Percentiles rank a stretch among this genome's conserved stretches.
Conservation (phyloP, 768 basidiomycete genomes). For the Mycena olivaceomarginata region DNA sequence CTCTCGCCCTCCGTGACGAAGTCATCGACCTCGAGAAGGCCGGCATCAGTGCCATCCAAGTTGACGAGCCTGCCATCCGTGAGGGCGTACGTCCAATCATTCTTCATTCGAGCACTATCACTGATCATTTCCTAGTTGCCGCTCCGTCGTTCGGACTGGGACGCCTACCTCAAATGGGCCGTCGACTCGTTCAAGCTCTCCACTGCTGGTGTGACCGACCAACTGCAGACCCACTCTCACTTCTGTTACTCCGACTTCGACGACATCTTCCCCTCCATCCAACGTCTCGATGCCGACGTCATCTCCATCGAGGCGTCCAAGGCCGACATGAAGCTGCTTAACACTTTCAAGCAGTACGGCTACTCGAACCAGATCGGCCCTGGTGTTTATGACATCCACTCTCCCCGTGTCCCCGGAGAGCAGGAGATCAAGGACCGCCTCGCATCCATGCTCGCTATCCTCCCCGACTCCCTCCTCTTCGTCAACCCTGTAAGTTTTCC, state of each 20-base stretch:
- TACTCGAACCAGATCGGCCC: slow-evolving; percentile 99
- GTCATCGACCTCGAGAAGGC: slow-evolving; percentile 98
- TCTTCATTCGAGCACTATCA: slow-evolving; percentile 30
- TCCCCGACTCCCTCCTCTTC: slow-evolving; percentile 88
- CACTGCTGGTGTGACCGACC: slow-evolving; percentile 95
- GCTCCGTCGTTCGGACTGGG: slow-evolving; percentile 97
- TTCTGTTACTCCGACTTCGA: slow-evolving; percentile 99
- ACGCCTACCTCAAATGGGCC: slow-evolving; percentile 97
- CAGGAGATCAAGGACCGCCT: slow-evolving; percentile 97
- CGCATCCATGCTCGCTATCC: slow-evolving; percentile 86
- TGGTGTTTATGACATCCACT: slow-evolving; percentile 99
- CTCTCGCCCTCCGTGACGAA: slow-evolving; percentile 98
- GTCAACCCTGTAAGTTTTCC: slow-evolving; percentile 80
- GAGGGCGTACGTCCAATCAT: slow-evolving; percentile 84
- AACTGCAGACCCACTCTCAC: slow-evolving; percentile 98
- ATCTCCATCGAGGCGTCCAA: slow-evolving; percentile 99
- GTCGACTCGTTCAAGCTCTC: slow-evolving; percentile 99
- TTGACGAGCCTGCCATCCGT: slow-evolving; percentile 99
- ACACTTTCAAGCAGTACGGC: slow-evolving; percentile 95
- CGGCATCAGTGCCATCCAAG: slow-evolving; percentile 98
- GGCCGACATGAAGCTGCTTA: slow-evolving; percentile 98
- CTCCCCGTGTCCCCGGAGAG: slow-evolving; percentile 95
- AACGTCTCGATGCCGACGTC: slow-evolving; percentile 97
- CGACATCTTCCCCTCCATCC: slow-evolving; percentile 98
- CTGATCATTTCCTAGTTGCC: slow-evolving; percentile 77